These are phyloP conservation scores for Suhomyces faveliae DNA, from an alignment of 805 yeast genomes.

Conservation along the genomic window DNA sequence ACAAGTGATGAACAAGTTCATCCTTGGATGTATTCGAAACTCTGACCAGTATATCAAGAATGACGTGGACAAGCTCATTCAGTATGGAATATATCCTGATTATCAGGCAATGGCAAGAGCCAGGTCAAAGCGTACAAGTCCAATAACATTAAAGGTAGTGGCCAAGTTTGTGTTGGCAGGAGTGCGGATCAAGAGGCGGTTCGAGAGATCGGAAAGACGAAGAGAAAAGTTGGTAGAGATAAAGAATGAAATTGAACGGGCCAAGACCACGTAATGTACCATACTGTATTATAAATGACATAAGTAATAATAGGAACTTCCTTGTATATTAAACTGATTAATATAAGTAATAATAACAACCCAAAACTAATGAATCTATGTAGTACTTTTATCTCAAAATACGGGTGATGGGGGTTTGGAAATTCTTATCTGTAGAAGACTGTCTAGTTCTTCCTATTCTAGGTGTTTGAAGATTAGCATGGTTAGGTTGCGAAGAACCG, in stretches of 20 bases:
- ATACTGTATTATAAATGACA: background rate
- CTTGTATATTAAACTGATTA: too few species aligned
- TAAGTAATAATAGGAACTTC: background rate
- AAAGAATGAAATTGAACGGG: constrained; percentile 31
- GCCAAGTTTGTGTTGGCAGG: constrained; percentile 39
- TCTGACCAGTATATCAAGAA: constrained; percentile 24
- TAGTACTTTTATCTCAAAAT: constrained; percentile 25
- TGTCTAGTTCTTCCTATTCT: constrained; percentile 38
- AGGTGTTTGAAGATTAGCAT: constrained; percentile 36
- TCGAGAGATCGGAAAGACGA: constrained; percentile 27
- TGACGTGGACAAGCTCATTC: constrained; percentile 29
- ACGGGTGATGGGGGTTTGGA: constrained; percentile 43
- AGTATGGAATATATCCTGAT: constrained; percentile 36
- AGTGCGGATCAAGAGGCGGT: constrained; percentile 33
- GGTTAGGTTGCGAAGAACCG: constrained; percentile 9
- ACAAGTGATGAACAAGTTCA: constrained; percentile 32
- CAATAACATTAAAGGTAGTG: constrained; percentile 29
- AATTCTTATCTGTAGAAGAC: constrained; percentile 35
- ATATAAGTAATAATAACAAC: too few species aligned
- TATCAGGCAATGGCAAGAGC: constrained; percentile 15
- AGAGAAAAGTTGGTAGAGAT: constrained; percentile 25
- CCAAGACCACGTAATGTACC: constrained; percentile 11
- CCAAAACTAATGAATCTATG: too few species aligned
- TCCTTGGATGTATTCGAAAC: constrained; percentile 27
- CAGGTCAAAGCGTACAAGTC: constrained; percentile 14